Evolutionary conservation across 192 early-diverging fungal genomes (phyloP).

Genomic region (Phycomyces blakesleeanus): DNA sequence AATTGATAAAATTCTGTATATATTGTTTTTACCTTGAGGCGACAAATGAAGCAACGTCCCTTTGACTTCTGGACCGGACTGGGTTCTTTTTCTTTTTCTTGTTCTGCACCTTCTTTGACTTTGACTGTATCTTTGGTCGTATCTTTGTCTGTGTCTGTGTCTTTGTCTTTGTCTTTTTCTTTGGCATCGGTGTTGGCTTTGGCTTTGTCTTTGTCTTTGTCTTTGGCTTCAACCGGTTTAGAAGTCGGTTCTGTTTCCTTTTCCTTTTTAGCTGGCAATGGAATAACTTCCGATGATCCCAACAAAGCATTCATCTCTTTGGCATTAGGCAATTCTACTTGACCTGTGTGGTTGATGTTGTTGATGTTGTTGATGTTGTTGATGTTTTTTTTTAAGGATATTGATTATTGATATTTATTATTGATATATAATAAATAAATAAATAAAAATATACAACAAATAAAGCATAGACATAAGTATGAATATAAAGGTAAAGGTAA

Average conservation of each 20-base stretch:
- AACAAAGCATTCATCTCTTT: not conserved
- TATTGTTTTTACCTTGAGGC: slow-evolving; percentile 46
- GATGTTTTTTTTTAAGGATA: too few relatives aligned
- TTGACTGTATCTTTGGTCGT: not conserved
- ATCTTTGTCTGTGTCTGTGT: too few relatives aligned
- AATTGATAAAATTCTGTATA: not conserved
- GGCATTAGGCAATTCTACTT: not conserved
- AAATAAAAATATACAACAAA: too few relatives aligned
- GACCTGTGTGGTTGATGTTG: not conserved
- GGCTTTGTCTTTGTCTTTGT: slow-evolving; percentile 7
- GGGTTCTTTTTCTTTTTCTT: slow-evolving; percentile 19
- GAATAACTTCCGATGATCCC: too few relatives aligned
- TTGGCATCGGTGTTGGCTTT: too few relatives aligned
- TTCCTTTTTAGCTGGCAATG: not conserved
- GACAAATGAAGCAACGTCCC: slow-evolving; percentile 66
- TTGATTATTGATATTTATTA: too few relatives aligned
- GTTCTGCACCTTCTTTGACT: slow-evolving; percentile 2
- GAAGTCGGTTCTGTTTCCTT: not conserved
- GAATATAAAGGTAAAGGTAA: too few relatives aligned
- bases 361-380: too few relatives aligned
- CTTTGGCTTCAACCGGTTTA: not conserved
- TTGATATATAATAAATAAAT: too few relatives aligned
- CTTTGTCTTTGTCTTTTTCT: too few relatives aligned
- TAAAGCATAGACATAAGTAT: too few relatives aligned
- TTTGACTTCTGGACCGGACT: slow-evolving; percentile 61